Evolutionary conservation across 2,329 filamentous ascomycete genomes (phyloP), one percentile per base, ranked within the genome.

Genomic region (Chlorencoelia australis): DNA sequence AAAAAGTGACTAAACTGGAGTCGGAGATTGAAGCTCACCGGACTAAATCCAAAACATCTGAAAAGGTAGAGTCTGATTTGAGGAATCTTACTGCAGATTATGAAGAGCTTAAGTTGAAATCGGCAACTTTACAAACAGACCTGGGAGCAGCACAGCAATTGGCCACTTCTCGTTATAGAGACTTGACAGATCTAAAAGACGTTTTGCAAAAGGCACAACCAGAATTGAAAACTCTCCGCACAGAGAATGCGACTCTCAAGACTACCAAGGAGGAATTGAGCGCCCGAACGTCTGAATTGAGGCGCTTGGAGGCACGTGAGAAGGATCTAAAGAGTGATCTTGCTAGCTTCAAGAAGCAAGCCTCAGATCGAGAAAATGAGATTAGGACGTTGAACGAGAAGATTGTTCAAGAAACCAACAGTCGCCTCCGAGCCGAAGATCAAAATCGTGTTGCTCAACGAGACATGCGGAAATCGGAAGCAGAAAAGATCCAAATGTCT

Each of bases 91-190:
- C 63, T 46, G 59, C 60, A 31, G 73, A 79, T 40, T 72, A 72
- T 35, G 68, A 88, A 27, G 76, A 78, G 27, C 66, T 93, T 22
- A 86, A 82, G 58, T 61, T 68, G 14, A 85, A 80, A 57, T 74
- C 79, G 0, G 66, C 74, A 2, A 71, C 73, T 0, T 59, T 95
- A 13, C 79, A 94, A 53, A 84, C 81, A 0, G 89, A 98, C 54
- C 69, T 96, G 3, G 81, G 78, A 2, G 87, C 87, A 2, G 82
- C 88, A 0, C 79, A 95, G 56, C 78, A 93, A 59, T 71, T 96
- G 9, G 86, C 91, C 0, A 80, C 93, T 42, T 81, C 75, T 11
- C 73, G 91, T 19, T 96, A 87, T 65, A 94, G 87, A 58, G 88
- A 96, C 41, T 65, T 95, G 2, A 79, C 79, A 0, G 83, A 94